A percentile compares a stretch with the other conserved stretches of the same genome.
Conservation (phyloP, 116 monocot species). For the Zostera marina region DNA sequence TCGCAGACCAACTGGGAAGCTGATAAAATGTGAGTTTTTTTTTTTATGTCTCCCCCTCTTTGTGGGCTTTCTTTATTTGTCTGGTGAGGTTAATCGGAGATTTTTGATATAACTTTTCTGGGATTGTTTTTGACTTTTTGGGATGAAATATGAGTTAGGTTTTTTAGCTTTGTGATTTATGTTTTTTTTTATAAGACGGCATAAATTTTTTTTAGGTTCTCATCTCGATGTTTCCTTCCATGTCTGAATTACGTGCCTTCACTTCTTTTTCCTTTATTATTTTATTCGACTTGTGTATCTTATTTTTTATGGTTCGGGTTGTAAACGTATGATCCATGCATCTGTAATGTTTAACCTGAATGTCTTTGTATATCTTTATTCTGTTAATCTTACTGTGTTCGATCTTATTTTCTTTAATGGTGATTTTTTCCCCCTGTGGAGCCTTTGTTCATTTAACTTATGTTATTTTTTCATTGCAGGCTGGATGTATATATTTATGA, state of each 20-base stretch:
- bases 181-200: too few relatives aligned
- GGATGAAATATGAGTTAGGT: not conserved
- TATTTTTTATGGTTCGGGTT: not conserved
- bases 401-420: not conserved
- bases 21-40: slow-evolving; percentile 25
- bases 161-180: not conserved
- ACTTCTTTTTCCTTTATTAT: too few relatives aligned
- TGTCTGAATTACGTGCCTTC: too few relatives aligned
- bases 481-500: slow-evolving; percentile 92
- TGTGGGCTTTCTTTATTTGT: not conserved
- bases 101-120: not conserved
- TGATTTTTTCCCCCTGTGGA: not conserved
- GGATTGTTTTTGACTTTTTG: not conserved
- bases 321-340: not conserved
- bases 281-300: too few relatives aligned
- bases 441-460: not conserved
- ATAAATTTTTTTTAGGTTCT: too few relatives aligned
- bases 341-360: not conserved
- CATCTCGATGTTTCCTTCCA: too few relatives aligned
- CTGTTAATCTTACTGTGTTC: not conserved
- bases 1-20: slow-evolving; percentile 35
- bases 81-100: not conserved
- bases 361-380: not conserved
- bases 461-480: slow-evolving; percentile 20
- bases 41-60: not conserved